These are phyloP conservation scores for Chalciporus pseudorubinellus DNA, from an alignment of 768 basidiomycete genomes.

Conservation along the genomic window DNA sequence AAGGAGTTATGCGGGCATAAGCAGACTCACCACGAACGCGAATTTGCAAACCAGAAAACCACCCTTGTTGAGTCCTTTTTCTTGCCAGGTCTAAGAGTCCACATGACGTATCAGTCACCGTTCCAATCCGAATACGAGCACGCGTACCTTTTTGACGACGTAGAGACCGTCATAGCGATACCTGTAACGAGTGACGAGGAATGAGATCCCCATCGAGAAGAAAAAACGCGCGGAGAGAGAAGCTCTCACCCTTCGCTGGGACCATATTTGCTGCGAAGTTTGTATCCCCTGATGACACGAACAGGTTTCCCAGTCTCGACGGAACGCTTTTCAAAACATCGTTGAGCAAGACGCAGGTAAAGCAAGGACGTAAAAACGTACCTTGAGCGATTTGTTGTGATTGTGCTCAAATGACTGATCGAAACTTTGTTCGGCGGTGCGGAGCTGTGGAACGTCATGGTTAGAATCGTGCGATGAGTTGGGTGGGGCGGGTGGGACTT, in stretches of 20 bases:
- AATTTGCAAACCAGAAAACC: constrained; percentile 85
- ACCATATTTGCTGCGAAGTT: constrained; percentile 62
- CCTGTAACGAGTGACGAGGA: constrained; percentile 32
- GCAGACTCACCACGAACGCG: constrained; percentile 63
- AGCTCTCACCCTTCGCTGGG: constrained; percentile 67
- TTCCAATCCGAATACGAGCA: too few relatives aligned
- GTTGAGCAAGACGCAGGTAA: not conserved
- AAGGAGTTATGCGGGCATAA: not conserved
- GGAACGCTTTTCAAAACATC: constrained; percentile 49
- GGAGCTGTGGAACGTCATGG: constrained; percentile 49
- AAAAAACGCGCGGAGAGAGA: not conserved
- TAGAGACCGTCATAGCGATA: constrained; percentile 94
- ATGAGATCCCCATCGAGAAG: not conserved
- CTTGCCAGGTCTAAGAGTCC: constrained; percentile 56
- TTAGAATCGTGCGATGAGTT: not conserved
- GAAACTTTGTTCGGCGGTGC: constrained; percentile 83
- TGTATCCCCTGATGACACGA: constrained; percentile 82
- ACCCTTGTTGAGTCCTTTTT: constrained; percentile 61
- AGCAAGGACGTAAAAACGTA: constrained; percentile 18
- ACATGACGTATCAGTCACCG: not conserved
- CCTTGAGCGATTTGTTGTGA: constrained; percentile 69
- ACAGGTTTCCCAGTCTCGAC: constrained; percentile 80
- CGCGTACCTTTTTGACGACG: constrained; percentile 63
- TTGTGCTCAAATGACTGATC: constrained; percentile 78
- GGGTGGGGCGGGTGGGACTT: constrained; percentile 15